Conservation (phyloP, 192 early-diverging fungal species). For the Radiomyces spectabilis region DNA sequence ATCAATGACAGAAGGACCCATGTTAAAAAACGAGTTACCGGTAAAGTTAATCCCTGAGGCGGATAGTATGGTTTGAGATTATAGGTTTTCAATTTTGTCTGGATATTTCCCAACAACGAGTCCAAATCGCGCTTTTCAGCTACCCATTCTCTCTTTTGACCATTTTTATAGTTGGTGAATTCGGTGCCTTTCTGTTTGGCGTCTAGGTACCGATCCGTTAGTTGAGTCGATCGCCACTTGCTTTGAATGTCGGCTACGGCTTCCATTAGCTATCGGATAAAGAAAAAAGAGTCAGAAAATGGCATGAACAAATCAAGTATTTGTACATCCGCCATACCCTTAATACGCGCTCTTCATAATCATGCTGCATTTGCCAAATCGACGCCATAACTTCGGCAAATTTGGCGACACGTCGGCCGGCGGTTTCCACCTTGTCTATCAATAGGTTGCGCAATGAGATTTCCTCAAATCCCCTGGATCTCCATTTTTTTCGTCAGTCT, state of each 20-base stretch:
- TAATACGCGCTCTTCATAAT: slow-evolving; percentile 82
- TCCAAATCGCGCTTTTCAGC: slow-evolving; percentile 88
- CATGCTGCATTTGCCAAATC: slow-evolving; percentile 88
- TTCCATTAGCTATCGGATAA: slow-evolving; percentile 51
- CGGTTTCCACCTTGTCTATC: slow-evolving; percentile 73
- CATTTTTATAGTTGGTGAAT: slow-evolving; percentile 83
- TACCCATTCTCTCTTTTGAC: slow-evolving; percentile 79
- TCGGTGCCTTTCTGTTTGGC: slow-evolving; percentile 63
- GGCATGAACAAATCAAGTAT: not conserved
- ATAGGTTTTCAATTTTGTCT: slow-evolving; percentile 95
- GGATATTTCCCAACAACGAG: slow-evolving; percentile 88
- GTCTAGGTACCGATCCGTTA: slow-evolving; percentile 64
- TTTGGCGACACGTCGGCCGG: slow-evolving; percentile 88
- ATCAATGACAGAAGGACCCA: no score
- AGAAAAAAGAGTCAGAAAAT: not conserved
- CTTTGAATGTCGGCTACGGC: slow-evolving; percentile 53
- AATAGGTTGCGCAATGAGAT: slow-evolving; percentile 3
- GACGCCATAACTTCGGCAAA: slow-evolving; percentile 85
- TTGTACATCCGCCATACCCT: slow-evolving; percentile 23
- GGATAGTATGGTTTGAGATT: slow-evolving; percentile 81
- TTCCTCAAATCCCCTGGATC: not conserved
- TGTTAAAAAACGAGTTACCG: slow-evolving; percentile 39
- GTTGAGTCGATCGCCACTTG: slow-evolving; percentile 57
- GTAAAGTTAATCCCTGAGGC: slow-evolving; percentile 57
- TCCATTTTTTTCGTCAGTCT: not conserved